Evolutionary conservation across 768 basidiomycete species (phyloP).

Genomic region (Boletellus emodensis): DNA sequence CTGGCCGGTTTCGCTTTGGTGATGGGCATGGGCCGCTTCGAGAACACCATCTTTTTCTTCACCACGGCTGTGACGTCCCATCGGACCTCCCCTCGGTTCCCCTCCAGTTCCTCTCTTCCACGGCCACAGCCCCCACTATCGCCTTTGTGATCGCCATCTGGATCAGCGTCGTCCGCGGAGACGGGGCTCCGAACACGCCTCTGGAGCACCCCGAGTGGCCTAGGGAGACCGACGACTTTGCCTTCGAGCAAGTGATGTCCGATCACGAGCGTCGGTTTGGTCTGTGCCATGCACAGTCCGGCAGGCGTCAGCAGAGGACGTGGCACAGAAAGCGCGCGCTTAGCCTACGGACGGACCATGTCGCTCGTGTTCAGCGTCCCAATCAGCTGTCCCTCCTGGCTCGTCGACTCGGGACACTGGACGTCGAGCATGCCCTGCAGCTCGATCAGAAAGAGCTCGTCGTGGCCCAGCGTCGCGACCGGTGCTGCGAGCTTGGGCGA

Average conservation of each 20-base stretch:
- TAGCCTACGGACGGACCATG: slow-evolving; percentile 45
- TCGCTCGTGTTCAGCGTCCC: slow-evolving; percentile 72
- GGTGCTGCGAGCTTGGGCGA: slow-evolving; percentile 51
- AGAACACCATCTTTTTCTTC: slow-evolving; percentile 78
- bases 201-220: slow-evolving; percentile 77
- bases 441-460: slow-evolving; percentile 81
- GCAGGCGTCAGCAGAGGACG: background rate
- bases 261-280: slow-evolving; percentile 73
- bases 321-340: background rate
- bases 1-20: slow-evolving; percentile 27
- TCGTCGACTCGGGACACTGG: slow-evolving; percentile 46
- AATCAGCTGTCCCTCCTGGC: slow-evolving; percentile 67
- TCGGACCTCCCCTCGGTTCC: slow-evolving; percentile 17
- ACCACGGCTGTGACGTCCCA: slow-evolving; percentile 72
- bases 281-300: slow-evolving; percentile 37
- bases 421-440: slow-evolving; percentile 81
- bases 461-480: slow-evolving; percentile 69
- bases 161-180: background rate
- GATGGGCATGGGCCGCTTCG: slow-evolving; percentile 79
- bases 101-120: background rate
- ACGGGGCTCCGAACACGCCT: slow-evolving; percentile 15
- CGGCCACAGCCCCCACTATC: background rate
- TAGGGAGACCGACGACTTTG: slow-evolving; percentile 67
- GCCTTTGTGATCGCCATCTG: background rate
- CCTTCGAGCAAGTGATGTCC: slow-evolving; percentile 93